Percentiles rank a stretch among this genome's conserved stretches.
Conservation (phyloP, 805 yeast genomes). For the Saccharomycopsis olivae region DNA sequence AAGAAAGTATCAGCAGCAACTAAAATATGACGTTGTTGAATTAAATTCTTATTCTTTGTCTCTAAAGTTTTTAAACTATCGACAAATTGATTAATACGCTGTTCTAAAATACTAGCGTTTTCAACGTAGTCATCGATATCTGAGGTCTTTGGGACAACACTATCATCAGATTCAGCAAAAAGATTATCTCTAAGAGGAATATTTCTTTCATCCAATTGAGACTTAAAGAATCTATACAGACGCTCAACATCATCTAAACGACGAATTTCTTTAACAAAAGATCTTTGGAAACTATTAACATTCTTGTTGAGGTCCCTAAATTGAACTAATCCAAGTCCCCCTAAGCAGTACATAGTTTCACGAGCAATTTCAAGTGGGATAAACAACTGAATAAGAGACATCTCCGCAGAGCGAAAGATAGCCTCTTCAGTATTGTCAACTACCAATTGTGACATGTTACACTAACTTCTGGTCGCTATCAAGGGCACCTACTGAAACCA, state of each 20-base stretch:
- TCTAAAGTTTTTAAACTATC: constrained; percentile 36
- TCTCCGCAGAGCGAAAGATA: constrained; percentile 33
- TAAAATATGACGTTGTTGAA: constrained; percentile 49
- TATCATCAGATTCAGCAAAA: constrained; percentile 22
- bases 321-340: constrained; percentile 33
- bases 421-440: constrained; percentile 12
- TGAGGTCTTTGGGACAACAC: constrained; percentile 25
- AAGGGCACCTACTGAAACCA: too few relatives aligned
- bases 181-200: constrained; percentile 20
- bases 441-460: background rate
- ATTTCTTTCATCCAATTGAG: constrained; percentile 24
- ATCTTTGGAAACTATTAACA: constrained; percentile 35
- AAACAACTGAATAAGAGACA: constrained; percentile 38
- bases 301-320: constrained; percentile 34
- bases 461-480: background rate
- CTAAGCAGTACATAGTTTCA: constrained; percentile 34
- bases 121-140: constrained; percentile 43
- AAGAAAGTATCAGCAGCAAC: constrained; percentile 41
- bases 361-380: constrained; percentile 36
- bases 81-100: constrained; percentile 38
- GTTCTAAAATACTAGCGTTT: constrained; percentile 44
- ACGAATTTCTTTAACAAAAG: constrained; percentile 33
- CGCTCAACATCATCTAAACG: constrained; percentile 27
- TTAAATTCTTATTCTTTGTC: constrained; percentile 44
- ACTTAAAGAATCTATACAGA: constrained; percentile 22